phyloP scores from a whole-genome alignment of 306 rosid species.

The Gleditsia sinensis region DNA sequence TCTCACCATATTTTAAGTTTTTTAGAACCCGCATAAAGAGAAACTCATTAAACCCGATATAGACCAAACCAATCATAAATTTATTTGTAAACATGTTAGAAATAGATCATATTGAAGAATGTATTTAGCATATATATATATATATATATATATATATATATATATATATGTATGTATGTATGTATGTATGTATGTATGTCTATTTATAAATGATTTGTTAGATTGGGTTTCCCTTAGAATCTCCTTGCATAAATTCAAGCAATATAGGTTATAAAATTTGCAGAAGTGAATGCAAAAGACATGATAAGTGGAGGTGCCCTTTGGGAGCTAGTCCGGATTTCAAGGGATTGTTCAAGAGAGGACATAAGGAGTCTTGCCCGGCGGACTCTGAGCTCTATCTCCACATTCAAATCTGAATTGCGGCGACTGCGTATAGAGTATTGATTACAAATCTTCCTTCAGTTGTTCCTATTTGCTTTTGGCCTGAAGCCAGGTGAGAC shows the following conservation, averaged over 20 bases:
- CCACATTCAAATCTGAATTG: slow-evolving; percentile 76
- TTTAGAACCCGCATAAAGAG: neutral
- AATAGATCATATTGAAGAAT: no score
- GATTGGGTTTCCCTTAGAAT: neutral
- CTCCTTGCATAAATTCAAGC: neutral
- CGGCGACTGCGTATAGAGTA: slow-evolving; percentile 75
- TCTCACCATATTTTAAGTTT: slow-evolving; percentile 20
- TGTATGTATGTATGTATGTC: no score
- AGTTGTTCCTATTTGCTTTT: neutral
- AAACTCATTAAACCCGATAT: neutral
- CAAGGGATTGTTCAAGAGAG: slow-evolving; percentile 93
- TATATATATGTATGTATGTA: no score
- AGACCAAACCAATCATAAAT: neutral
- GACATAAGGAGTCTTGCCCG: slow-evolving; percentile 91
- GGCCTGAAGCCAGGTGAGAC: slow-evolving; percentile 32
- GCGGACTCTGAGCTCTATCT: slow-evolving; percentile 68
- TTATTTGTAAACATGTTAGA: no score
- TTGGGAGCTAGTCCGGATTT: slow-evolving; percentile 96
- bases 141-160: no score
- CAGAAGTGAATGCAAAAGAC: slow-evolving; percentile 95
- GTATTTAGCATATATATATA: no score
- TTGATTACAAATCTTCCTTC: slow-evolving; percentile 38
- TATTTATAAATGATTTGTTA: neutral
- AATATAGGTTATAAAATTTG: slow-evolving; percentile 21
- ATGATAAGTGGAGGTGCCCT: slow-evolving; percentile 97